These are phyloP conservation scores for Cercophora samala DNA, from an alignment of 495 filamentous ascomycete species.

Conservation along the genomic window DNA sequence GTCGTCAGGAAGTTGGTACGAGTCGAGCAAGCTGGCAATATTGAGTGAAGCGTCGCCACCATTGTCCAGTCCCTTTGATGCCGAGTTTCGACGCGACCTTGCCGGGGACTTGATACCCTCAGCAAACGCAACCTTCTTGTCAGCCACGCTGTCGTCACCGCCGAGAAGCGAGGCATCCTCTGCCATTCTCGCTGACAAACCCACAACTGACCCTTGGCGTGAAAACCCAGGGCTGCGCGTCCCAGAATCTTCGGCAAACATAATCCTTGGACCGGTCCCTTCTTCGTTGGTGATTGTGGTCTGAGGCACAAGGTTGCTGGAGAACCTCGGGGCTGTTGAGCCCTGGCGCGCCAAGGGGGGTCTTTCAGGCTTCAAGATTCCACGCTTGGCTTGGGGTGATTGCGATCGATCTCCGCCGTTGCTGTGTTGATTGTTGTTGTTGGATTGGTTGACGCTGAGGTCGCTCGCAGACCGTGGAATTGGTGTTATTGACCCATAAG, in stretches of 20 bases:
- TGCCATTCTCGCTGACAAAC: slow-evolving; percentile 36
- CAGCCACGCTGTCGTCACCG: slow-evolving; percentile 47
- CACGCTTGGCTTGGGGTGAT: slow-evolving; percentile 15
- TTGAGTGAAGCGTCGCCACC: slow-evolving; percentile 32
- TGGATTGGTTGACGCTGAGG: neutral
- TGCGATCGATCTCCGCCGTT: slow-evolving; percentile 2
- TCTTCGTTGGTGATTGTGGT: slow-evolving; percentile 64
- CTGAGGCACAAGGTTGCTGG: slow-evolving; percentile 70
- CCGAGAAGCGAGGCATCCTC: slow-evolving; percentile 55
- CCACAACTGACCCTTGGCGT: slow-evolving; percentile 43
- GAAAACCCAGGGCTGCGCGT: slow-evolving; percentile 40
- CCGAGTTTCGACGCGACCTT: slow-evolving; percentile 33
- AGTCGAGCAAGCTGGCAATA: slow-evolving; percentile 37
- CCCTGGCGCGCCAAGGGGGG: slow-evolving; percentile 51
- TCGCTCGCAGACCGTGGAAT: slow-evolving; percentile 5
- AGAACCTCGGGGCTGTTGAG: slow-evolving; percentile 57
- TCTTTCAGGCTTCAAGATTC: slow-evolving; percentile 33
- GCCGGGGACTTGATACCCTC: slow-evolving; percentile 28
- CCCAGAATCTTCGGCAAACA: slow-evolving; percentile 59
- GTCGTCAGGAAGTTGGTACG: slow-evolving; percentile 27
- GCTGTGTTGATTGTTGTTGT: too few species aligned
- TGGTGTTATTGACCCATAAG: slow-evolving; percentile 24
- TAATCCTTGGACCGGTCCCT: slow-evolving; percentile 67
- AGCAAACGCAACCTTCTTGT: slow-evolving; percentile 69
- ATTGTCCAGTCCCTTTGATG: slow-evolving; percentile 20